A percentile compares a stretch with the other conserved stretches of the same genome.
Evolutionary conservation across 2,329 filamentous ascomycete genomes (phyloP).

Genomic region (Pyricularia pennisetigena): DNA sequence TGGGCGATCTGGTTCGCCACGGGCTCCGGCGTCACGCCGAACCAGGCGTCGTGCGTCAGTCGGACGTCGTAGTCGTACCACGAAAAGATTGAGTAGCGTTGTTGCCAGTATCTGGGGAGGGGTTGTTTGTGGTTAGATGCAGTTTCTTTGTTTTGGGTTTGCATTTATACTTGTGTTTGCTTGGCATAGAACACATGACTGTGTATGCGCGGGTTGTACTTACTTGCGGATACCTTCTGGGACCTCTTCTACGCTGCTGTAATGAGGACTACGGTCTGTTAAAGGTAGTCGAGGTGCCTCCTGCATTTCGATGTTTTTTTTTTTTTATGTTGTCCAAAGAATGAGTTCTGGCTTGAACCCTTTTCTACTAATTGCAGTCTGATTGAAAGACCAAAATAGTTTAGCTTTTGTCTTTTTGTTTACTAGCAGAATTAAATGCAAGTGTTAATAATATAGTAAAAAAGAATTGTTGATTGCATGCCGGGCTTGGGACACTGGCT

Average conservation of each 20-base stretch:
- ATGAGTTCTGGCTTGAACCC: no score
- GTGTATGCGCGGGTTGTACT: no score
- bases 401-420: not conserved
- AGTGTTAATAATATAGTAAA: not conserved
- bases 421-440: not conserved
- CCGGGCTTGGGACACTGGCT: not conserved
- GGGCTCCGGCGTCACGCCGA: conserved; percentile 89
- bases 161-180: no score
- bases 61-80: conserved; percentile 79
- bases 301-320: conserved; percentile 18
- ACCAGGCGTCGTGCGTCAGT: conserved; percentile 94
- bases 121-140: conserved; percentile 4
- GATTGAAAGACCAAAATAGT: not conserved
- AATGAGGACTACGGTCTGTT: conserved; percentile 65
- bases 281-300: conserved; percentile 37
- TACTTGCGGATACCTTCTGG: conserved; percentile 81
- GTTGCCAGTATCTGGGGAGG: conserved; percentile 73
- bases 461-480: not conserved
- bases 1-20: conserved; percentile 72
- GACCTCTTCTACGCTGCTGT: conserved; percentile 58
- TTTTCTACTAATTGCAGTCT: not conserved
- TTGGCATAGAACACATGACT: no score
- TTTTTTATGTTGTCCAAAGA: no score
- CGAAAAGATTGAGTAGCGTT: conserved; percentile 80
- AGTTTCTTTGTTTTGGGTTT: not conserved